These are phyloP conservation scores for Spathaspora sp. DNA, from an alignment of 805 yeast genomes.

Conservation along the genomic window DNA sequence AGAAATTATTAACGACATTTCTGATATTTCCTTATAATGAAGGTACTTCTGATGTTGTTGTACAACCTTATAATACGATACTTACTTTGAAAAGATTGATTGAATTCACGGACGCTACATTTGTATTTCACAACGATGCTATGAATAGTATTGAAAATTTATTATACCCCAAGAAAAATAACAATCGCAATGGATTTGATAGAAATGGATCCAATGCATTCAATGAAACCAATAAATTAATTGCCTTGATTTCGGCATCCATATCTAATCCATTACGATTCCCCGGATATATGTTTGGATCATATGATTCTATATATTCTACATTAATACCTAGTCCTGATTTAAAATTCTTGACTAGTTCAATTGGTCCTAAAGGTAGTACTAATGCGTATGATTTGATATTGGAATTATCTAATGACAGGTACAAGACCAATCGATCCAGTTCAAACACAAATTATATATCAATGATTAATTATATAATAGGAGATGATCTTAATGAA, in stretches of 20 bases:
- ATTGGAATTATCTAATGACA: conserved; percentile 75
- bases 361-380: conserved; percentile 39
- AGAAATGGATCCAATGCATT: conserved; percentile 37
- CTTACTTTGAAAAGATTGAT: conserved; percentile 77
- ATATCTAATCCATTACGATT: conserved; percentile 84
- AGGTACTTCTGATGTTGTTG: conserved; percentile 88
- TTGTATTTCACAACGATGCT: conserved; percentile 91
- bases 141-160: conserved; percentile 66
- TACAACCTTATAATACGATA: conserved; percentile 92
- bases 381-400: conserved; percentile 81
- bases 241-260: conserved; percentile 79
- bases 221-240: conserved; percentile 78
- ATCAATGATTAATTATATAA: conserved; percentile 62
- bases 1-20: conserved; percentile 79
- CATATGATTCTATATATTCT: conserved; percentile 75
- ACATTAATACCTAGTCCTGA: conserved; percentile 83
- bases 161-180: conserved; percentile 14
- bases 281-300: conserved; percentile 89
- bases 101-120: conserved; percentile 79
- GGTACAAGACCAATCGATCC: conserved; percentile 64
- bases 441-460: conserved; percentile 49
- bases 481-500: conserved; percentile 63
- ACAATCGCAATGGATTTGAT: neutral
- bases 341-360: conserved; percentile 45
- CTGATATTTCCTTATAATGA: conserved; percentile 83